Evolutionary conservation across 148 eudicot species (phyloP).

Genomic region (Chenopodium suecicum): DNA sequence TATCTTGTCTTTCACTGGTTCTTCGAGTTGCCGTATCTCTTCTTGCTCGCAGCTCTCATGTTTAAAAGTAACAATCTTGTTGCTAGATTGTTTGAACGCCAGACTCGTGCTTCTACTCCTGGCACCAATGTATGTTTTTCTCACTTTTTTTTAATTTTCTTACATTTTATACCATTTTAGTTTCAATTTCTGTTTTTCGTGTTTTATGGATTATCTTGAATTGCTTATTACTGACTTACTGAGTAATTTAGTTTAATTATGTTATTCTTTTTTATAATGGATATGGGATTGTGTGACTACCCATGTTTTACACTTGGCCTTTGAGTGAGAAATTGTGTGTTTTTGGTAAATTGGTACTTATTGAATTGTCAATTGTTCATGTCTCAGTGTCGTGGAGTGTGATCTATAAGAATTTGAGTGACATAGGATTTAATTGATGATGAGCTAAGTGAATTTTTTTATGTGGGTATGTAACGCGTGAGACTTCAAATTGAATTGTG

Average conservation of each 20-base stretch:
- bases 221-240: background rate
- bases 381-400: too few relatives aligned
- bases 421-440: background rate
- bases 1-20: background rate
- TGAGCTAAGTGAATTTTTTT: background rate
- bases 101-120: constrained; percentile 73
- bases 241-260: too few relatives aligned
- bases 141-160: background rate
- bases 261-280: too few relatives aligned
- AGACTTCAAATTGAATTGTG: too few relatives aligned
- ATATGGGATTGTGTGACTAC: too few relatives aligned
- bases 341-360: background rate
- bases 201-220: background rate
- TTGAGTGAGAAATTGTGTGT: too few relatives aligned
- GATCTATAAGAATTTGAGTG: background rate
- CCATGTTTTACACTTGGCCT: too few relatives aligned
- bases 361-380: background rate
- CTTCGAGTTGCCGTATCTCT: background rate
- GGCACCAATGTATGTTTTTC: constrained; percentile 59
- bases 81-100: constrained; percentile 88
- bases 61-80: constrained; percentile 74
- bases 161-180: background rate
- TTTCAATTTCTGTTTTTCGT: background rate
- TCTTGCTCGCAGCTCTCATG: constrained; percentile 42
- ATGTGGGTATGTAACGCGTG: background rate